Percentiles rank a stretch among this genome's conserved stretches.
Evolutionary conservation across 164 flowering plant species (phyloP).

Genomic region (Vitis riparia): DNA sequence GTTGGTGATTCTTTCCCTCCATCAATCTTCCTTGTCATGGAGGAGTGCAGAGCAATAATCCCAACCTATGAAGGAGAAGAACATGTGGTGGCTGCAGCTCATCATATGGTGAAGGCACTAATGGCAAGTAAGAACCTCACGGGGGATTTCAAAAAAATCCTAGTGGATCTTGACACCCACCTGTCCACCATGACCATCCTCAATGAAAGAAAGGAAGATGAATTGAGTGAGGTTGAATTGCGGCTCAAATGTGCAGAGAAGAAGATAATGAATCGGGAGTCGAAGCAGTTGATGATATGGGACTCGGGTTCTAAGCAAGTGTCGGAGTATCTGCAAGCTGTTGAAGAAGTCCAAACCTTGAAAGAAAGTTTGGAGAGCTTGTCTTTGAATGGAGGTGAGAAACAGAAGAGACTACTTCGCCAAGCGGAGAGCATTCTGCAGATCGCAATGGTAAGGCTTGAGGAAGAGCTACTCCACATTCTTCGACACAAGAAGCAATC

Average conservation of each 20-base stretch:
- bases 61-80: constrained; percentile 22
- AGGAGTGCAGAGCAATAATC: constrained; percentile 4
- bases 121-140: constrained; percentile 20
- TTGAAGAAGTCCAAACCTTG: constrained; percentile 28
- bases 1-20: neutral
- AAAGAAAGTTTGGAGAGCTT: constrained; percentile 9
- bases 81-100: constrained; percentile 35
- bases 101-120: constrained; percentile 38
- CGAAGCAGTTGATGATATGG: constrained; percentile 37
- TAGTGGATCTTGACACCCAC: constrained; percentile 32
- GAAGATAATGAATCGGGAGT: constrained; percentile 29
- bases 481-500: constrained; percentile 31
- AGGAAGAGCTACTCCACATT: constrained; percentile 38
- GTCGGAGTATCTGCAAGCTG: constrained; percentile 33
- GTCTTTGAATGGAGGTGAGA: constrained; percentile 7
- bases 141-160: constrained; percentile 26
- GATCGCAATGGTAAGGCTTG: constrained; percentile 46
- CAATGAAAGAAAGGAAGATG: constrained; percentile 3
- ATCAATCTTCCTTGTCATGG: constrained; percentile 10
- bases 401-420: constrained; percentile 13
- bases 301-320: constrained; percentile 28
- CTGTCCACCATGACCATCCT: constrained; percentile 26
- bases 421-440: constrained; percentile 34
- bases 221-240: constrained; percentile 22
- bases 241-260: constrained; percentile 29